Conservation (phyloP, 1,139 yeast genomes). For the Diutina catenulata region DNA sequence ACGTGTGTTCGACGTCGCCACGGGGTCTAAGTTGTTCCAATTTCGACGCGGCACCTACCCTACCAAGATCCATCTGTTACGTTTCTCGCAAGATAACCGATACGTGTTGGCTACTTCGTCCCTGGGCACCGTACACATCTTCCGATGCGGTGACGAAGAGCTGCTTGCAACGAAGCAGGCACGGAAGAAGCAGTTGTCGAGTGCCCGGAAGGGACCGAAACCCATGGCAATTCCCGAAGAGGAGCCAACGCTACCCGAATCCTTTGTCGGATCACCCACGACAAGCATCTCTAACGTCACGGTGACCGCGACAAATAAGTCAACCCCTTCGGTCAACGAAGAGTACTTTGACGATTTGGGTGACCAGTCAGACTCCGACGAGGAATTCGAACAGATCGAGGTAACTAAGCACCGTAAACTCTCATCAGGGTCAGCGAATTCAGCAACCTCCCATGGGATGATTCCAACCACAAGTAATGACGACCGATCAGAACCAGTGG, state of each 20-base stretch:
- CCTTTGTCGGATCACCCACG: conserved; percentile 1
- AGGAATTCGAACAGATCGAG: conserved; percentile 10
- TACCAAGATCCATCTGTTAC: conserved; percentile 72
- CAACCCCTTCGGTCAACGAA: conserved; percentile 6
- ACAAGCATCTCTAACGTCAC: not conserved
- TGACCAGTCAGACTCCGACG: conserved; percentile 18
- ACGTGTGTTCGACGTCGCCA: conserved; percentile 73
- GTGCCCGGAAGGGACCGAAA: conserved; percentile 10
- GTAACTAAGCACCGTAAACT: conserved; percentile 18
- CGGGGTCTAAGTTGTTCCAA: conserved; percentile 76
- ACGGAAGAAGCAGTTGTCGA: conserved; percentile 11
- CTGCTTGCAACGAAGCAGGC: conserved; percentile 31
- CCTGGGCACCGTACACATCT: conserved; percentile 87
- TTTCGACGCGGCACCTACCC: conserved; percentile 94
- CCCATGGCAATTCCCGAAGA: conserved; percentile 7
- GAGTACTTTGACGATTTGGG: conserved; percentile 21
- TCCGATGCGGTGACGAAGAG: conserved; percentile 57
- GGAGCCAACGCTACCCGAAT: not conserved
- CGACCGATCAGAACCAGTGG: conserved; percentile 43
- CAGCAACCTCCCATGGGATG: conserved; percentile 13
- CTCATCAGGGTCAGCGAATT: conserved; percentile 30
- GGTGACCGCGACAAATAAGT: conserved; percentile 8
- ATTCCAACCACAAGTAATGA: conserved; percentile 19
- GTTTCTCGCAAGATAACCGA: conserved; percentile 65
- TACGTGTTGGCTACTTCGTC: conserved; percentile 80